Conservation (phyloP, 345 rosid genomes). For the Camelina neglecta region DNA sequence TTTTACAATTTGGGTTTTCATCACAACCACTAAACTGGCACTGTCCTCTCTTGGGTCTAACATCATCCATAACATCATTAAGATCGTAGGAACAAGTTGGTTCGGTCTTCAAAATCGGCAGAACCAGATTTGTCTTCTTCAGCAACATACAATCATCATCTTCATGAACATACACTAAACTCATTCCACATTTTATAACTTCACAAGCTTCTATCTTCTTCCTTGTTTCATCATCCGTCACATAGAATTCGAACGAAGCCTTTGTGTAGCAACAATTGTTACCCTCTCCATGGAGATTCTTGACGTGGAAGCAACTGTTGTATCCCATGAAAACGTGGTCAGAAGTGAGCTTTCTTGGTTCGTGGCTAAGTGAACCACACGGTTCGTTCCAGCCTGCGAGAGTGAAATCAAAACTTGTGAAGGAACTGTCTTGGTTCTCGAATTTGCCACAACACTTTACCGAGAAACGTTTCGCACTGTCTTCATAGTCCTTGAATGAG, state of each 20-base stretch:
- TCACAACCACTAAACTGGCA: slow-evolving; percentile 24
- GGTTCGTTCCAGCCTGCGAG: slow-evolving; percentile 38
- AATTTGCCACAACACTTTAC: slow-evolving; percentile 31
- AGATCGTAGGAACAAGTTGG: slow-evolving; percentile 10
- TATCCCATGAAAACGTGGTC: slow-evolving; percentile 45
- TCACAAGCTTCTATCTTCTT: slow-evolving; percentile 33
- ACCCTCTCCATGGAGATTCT: slow-evolving; percentile 32
- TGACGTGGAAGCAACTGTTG: slow-evolving; percentile 35
- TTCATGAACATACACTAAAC: slow-evolving; percentile 40
- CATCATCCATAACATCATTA: slow-evolving; percentile 28
- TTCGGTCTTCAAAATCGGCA: neutral
- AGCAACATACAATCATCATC: slow-evolving; percentile 29
- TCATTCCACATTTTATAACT: slow-evolving; percentile 43
- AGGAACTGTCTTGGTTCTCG: slow-evolving; percentile 36
- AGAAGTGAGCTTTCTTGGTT: slow-evolving; percentile 31
- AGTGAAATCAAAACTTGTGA: slow-evolving; percentile 30
- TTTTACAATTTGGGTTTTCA: slow-evolving; percentile 15
- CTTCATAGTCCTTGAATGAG: slow-evolving; percentile 37
- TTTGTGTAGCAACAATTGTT: slow-evolving; percentile 38
- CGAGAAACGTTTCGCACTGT: neutral
- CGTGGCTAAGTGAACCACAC: slow-evolving; percentile 32
- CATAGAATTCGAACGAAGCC: slow-evolving; percentile 41
- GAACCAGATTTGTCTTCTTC: slow-evolving; percentile 37
- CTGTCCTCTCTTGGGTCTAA: slow-evolving; percentile 29
- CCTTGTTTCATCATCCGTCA: slow-evolving; percentile 32